Percentiles rank a stretch among this genome's conserved stretches.
Evolutionary conservation across 1,139 yeast genomes (phyloP).

Genomic region (Nakaseomyces glabratus): DNA sequence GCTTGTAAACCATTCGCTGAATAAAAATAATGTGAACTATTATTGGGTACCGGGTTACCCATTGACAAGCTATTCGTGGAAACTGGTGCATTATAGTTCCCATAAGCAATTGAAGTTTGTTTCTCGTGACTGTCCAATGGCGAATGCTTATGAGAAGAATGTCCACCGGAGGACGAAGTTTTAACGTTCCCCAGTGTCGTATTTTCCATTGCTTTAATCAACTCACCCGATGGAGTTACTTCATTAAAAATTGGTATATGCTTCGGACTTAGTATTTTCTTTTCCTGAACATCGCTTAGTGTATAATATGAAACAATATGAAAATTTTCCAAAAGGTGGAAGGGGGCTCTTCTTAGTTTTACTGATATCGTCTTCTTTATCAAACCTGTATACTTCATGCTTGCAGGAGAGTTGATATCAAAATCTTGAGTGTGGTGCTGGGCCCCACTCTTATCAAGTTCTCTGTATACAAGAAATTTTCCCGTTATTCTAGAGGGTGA

Average conservation of each 20-base stretch:
- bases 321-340: slow-evolving; percentile 38
- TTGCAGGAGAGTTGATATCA: slow-evolving; percentile 1
- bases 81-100: background rate
- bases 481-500: slow-evolving; percentile 81
- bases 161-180: background rate
- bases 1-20: background rate
- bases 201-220: slow-evolving; percentile 53
- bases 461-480: slow-evolving; percentile 70
- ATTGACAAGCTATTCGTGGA: background rate
- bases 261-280: slow-evolving; percentile 50
- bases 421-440: slow-evolving; percentile 4
- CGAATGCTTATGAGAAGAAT: background rate
- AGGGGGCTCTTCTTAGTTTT: slow-evolving; percentile 31
- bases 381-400: slow-evolving; percentile 55
- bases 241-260: slow-evolving; percentile 43
- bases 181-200: slow-evolving; percentile 40
- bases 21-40: slow-evolving; percentile 2
- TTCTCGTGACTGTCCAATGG: background rate
- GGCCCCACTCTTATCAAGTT: slow-evolving; percentile 39
- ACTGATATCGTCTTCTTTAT: slow-evolving; percentile 75
- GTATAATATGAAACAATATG: slow-evolving; percentile 74
- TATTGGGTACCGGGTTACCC: background rate
- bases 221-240: slow-evolving; percentile 42
- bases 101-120: background rate
- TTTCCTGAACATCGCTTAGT: slow-evolving; percentile 59